Conservation (phyloP, 306 rosid species). For the Quillaja saponaria region DNA sequence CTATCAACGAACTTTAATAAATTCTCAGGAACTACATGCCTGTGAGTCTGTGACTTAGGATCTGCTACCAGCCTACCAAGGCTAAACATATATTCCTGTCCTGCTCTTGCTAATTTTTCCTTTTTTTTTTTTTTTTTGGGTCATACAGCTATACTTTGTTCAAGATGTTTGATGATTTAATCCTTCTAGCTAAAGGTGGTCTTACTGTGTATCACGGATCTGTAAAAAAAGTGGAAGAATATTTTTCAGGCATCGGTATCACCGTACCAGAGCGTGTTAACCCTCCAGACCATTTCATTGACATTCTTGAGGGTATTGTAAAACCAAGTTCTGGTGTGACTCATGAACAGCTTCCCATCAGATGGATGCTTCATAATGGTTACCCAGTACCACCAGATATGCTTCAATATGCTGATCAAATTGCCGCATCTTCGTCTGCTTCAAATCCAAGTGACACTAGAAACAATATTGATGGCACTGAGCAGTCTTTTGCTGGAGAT, state of each 20-base stretch:
- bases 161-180: slow-evolving; percentile 80
- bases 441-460: slow-evolving; percentile 21
- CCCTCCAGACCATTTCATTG: slow-evolving; percentile 85
- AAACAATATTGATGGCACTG: slow-evolving; percentile 31
- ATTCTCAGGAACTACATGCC: no score
- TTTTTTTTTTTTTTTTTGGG: slow-evolving; percentile 32
- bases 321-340: slow-evolving; percentile 56
- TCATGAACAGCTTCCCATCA: slow-evolving; percentile 65
- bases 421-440: slow-evolving; percentile 50
- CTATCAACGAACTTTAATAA: no score
- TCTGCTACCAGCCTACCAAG: no score
- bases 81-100: no score
- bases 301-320: slow-evolving; percentile 74
- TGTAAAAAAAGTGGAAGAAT: slow-evolving; percentile 77
- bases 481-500: slow-evolving; percentile 59
- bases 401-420: slow-evolving; percentile 61
- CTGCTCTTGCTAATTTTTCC: no score
- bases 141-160: slow-evolving; percentile 66
- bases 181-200: slow-evolving; percentile 84
- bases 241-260: slow-evolving; percentile 73
- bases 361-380: slow-evolving; percentile 88
- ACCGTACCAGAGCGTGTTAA: slow-evolving; percentile 73
- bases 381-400: slow-evolving; percentile 71
- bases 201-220: slow-evolving; percentile 80
- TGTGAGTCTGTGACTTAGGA: no score